Base-by-base conservation (phyloP, 1,284 basidiomycete genomes). In the Microbotryum saponariae region DNA sequence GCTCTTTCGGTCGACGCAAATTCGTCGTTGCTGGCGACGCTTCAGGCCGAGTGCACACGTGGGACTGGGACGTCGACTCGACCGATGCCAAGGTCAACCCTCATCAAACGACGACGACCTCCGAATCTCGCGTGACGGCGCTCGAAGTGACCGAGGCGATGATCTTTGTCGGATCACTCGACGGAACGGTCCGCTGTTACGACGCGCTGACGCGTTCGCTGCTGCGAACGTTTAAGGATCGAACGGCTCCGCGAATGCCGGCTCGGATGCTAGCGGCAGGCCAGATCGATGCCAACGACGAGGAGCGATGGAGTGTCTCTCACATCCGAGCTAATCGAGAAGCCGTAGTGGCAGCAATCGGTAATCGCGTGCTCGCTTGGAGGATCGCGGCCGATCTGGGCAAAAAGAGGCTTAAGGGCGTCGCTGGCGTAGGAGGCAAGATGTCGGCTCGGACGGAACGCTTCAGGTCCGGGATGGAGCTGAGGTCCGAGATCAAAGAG, bases 161-260 rank as follows among this genome's bases (percentile, higher is more conserved):
- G 7, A 31, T 71, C 3, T 60, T 72, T 31, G 62, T 71, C 6
- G 71, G 71, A 8, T 53, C 37, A 0, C 65, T 70, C 25, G 68
- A 70, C 47, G 71, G 71, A 14, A 65, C 64, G 9, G 54, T 72
- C 2, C 64, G 68, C 3, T 58, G 62, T 44, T 72, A 67, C 51
- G 56, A 70, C 42, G 27, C 54, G 10, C 48, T 65, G 9, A 49
- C 60, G 12, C 51, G 51, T 10, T 37, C 56, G 3, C 63, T 65
- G 2, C 33, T 72, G 18, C 68, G 71, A 1, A 54, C 62, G 10
- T 70, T 72, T 63, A 64, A 68, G n/a, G 70, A 71, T 20, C 62
- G 70, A 9, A 55, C 67, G 1, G 70, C 68, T 0, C 62, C 67
- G 0, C 63, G 70, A 16, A 68, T 69, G 27, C 62, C 71, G 1